Conservation (phyloP, 805 yeast species). For the Ogataea corticis region DNA sequence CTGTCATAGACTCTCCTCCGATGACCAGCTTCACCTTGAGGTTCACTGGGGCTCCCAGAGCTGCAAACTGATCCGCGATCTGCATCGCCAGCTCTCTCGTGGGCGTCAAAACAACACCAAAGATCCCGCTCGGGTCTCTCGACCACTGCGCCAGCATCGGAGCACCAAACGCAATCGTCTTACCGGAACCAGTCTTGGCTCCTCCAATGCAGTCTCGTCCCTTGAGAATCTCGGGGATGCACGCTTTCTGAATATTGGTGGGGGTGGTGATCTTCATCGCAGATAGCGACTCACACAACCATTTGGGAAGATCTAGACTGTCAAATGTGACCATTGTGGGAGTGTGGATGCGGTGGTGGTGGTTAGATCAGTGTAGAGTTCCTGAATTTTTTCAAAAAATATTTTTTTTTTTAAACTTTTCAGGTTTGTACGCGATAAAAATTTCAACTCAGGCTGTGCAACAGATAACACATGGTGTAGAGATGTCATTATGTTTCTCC, state of each 20-base stretch:
- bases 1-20: conserved; percentile 94
- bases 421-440: too few relatives aligned
- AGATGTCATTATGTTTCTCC: too few relatives aligned
- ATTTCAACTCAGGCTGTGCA: too few relatives aligned
- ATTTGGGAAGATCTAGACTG: conserved; percentile 72
- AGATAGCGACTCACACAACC: conserved; percentile 79
- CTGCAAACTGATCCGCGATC: conserved; percentile 94
- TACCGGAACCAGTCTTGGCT: conserved; percentile 97
- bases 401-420: too few relatives aligned
- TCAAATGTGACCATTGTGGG: conserved; percentile 23
- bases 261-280: conserved; percentile 85
- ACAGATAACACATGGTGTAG: too few relatives aligned
- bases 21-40: conserved; percentile 80
- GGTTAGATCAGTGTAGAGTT: not conserved
- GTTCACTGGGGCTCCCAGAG: conserved; percentile 87
- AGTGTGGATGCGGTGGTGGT: not conserved
- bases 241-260: conserved; percentile 81
- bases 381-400: not conserved
- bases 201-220: conserved; percentile 97
- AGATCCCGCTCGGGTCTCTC: conserved; percentile 90
- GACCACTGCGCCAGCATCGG: conserved; percentile 96
- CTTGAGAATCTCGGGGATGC: conserved; percentile 81
- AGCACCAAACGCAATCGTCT: conserved; percentile 96
- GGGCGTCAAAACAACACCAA: conserved; percentile 87
- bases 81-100: conserved; percentile 93